Conservation (phyloP, 352 stramenopile genomes). For the Thalassiosira pacifica region DNA sequence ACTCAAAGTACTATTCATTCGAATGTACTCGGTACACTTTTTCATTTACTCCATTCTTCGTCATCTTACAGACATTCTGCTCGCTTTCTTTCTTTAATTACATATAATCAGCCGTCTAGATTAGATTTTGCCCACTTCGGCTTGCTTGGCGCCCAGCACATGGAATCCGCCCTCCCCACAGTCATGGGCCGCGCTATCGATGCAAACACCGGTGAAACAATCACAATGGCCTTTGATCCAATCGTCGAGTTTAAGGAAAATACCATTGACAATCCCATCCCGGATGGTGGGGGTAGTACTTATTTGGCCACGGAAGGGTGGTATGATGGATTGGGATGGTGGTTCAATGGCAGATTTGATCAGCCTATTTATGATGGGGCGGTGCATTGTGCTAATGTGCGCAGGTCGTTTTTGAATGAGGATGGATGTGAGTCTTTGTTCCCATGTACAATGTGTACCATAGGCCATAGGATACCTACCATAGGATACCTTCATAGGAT, state of each 20-base stretch:
- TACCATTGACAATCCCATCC: conserved; percentile 59
- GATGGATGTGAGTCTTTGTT: conserved; percentile 22
- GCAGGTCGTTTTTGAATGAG: conserved; percentile 15
- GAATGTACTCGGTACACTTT: too few relatives aligned
- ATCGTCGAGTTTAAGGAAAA: conserved; percentile 49
- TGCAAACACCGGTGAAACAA: conserved; percentile 4
- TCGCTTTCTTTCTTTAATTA: too few relatives aligned
- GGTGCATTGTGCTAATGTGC: background rate
- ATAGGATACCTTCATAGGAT: background rate
- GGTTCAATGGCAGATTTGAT: background rate
- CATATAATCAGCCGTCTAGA: background rate
- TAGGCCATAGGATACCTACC: background rate
- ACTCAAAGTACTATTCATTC: background rate
- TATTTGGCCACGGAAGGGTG: background rate
- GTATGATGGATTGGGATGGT: conserved; percentile 18
- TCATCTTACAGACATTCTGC: too few relatives aligned
- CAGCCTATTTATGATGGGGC: conserved; percentile 3
- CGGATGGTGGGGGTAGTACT: conserved; percentile 54
- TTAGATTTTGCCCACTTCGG: conserved; percentile 4
- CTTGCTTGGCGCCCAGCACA: background rate
- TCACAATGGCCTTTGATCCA: conserved; percentile 50
- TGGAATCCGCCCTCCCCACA: conserved; percentile 6
- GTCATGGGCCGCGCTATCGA: conserved; percentile 6
- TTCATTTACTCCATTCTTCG: too few relatives aligned
- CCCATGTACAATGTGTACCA: background rate